These are phyloP conservation scores for Mentha longifolia DNA, from an alignment of 257 asterid genomes.

Conservation along the genomic window DNA sequence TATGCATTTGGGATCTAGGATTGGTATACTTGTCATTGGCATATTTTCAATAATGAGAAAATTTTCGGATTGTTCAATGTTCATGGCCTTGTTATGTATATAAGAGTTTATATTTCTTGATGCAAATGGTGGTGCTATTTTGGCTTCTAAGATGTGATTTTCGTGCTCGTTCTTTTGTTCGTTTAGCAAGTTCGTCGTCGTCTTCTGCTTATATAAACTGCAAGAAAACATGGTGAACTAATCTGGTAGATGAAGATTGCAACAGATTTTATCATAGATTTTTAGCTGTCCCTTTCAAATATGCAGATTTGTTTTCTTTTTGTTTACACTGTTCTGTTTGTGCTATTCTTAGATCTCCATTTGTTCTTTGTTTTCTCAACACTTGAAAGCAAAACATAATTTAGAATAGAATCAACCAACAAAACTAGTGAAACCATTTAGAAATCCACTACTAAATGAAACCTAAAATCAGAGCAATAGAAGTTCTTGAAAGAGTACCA, in stretches of 20 bases:
- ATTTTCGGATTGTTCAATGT: slow-evolving; percentile 6
- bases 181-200: neutral
- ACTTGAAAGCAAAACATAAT: neutral
- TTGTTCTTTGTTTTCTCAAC: neutral
- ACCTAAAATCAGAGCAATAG: neutral
- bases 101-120: neutral
- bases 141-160: neutral
- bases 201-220: neutral
- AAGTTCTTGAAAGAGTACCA: neutral
- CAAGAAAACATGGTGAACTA: slow-evolving; percentile 48
- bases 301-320: no score
- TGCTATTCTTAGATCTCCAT: neutral
- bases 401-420: neutral
- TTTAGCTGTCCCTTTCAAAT: no score
- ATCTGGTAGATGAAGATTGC: slow-evolving; percentile 26
- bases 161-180: neutral
- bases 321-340: neutral
- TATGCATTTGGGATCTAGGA: slow-evolving; percentile 33
- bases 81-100: neutral
- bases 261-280: neutral
- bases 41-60: slow-evolving; percentile 45
- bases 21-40: slow-evolving; percentile 40
- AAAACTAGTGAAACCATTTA: neutral
- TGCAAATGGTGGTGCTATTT: neutral
- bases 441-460: neutral